Conservation (phyloP, 2,329 filamentous ascomycete species). For the Drechslerella coelobrocha region DNA sequence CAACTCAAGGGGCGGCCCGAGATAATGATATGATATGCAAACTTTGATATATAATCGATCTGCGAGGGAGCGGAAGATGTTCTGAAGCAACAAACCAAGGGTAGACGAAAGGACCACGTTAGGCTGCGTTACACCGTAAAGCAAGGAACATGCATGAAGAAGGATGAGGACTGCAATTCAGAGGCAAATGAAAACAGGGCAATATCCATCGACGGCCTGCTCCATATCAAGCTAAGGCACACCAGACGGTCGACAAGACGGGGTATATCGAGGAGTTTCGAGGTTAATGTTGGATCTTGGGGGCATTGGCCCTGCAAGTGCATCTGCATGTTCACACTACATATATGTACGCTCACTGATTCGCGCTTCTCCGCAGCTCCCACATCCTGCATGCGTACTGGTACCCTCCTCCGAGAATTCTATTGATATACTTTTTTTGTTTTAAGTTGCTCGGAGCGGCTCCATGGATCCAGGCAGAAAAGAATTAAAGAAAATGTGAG, state of each 20-base stretch:
- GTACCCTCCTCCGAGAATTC: no score
- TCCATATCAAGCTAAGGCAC: neutral
- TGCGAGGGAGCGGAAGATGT: neutral
- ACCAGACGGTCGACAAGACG: neutral
- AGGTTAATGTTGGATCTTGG: no score
- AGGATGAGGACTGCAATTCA: neutral
- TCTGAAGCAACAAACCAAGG: neutral
- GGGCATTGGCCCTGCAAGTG: no score
- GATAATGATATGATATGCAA: neutral
- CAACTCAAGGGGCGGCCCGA: neutral
- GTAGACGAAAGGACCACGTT: neutral
- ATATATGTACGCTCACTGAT: no score
- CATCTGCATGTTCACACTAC: no score
- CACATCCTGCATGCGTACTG: no score
- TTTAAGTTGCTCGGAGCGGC: no score
- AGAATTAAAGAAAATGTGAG: no score
- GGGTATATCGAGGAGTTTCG: neutral
- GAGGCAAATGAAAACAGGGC: constrained; percentile 12
- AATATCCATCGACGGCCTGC: constrained; percentile 17
- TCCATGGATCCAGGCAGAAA: no score
- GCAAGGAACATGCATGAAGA: constrained; percentile 26
- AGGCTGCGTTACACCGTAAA: constrained; percentile 1
- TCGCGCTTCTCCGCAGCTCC: no score
- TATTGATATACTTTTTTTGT: no score
- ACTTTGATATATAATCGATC: neutral